Evolutionary conservation across 352 stramenopile genomes (phyloP).

Genomic region (Phytophthora gonapodyides): DNA sequence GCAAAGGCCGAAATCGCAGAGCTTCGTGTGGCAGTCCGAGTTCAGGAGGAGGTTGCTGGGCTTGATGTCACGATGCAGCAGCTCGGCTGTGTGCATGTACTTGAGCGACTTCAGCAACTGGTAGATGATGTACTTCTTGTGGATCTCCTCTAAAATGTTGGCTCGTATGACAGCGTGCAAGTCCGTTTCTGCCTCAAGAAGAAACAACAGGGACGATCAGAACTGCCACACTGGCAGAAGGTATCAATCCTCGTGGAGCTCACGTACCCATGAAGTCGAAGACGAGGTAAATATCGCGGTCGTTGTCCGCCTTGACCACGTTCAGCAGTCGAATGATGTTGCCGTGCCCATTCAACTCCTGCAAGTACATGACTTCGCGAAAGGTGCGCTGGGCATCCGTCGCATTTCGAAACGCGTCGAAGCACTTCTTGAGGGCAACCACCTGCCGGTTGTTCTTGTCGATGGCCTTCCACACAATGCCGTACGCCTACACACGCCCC

Average conservation of each 20-base stretch:
- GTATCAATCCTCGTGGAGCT: neutral
- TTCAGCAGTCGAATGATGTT: slow-evolving; percentile 96
- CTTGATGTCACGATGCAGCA: slow-evolving; percentile 97
- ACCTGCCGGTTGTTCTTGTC: slow-evolving; percentile 91
- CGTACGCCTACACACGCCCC: slow-evolving; percentile 79
- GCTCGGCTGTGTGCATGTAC: slow-evolving; percentile 95
- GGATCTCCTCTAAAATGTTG: slow-evolving; percentile 95
- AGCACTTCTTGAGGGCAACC: slow-evolving; percentile 97
- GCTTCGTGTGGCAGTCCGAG: slow-evolving; percentile 93
- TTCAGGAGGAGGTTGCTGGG: slow-evolving; percentile 97
- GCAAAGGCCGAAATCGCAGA: slow-evolving; percentile 97
- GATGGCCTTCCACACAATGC: slow-evolving; percentile 97
- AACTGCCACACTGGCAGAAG: neutral
- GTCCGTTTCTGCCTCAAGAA: slow-evolving; percentile 86
- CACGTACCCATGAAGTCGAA: slow-evolving; percentile 95
- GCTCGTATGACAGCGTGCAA: slow-evolving; percentile 95
- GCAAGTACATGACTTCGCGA: slow-evolving; percentile 96
- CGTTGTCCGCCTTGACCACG: slow-evolving; percentile 95
- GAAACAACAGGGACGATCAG: slow-evolving; percentile 4
- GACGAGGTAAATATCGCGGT: slow-evolving; percentile 96
- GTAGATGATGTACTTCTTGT: slow-evolving; percentile 98
- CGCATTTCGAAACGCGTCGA: slow-evolving; percentile 96
- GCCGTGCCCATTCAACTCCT: slow-evolving; percentile 90
- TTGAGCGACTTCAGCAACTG: slow-evolving; percentile 97
- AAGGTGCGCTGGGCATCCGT: slow-evolving; percentile 96